Base-by-base conservation (phyloP, 768 basidiomycete genomes). In the Amanita fuliginea region DNA sequence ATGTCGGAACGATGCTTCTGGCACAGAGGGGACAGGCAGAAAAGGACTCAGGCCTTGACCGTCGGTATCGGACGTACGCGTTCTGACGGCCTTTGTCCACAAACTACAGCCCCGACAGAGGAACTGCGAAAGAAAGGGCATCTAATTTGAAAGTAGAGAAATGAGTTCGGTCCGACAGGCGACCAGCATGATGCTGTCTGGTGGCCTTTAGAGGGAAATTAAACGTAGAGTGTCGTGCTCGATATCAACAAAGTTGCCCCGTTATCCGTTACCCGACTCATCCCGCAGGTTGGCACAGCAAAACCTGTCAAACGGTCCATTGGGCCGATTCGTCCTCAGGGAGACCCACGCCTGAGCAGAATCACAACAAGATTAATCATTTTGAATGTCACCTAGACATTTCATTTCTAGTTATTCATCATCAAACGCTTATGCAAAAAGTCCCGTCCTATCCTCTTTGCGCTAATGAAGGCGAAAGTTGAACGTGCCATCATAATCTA, bases 381-480 rank as follows among this genome's bases (percentile, higher is more conserved):
- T 37, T 19, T 37, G 32, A 32, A 32, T 13, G 13, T 32, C 32
- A 40, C n/a, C 21, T 13, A 42, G 24, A 42, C 14, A 16, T 18
- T n/a, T 19, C 36, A 39, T 39, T n/a, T 16, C n/a, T 3, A 5
- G 37, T 39, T 9, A 18, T 39, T 39, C 10, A n/a, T n/a, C 24
- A 26, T 26, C n/a, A 42, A 13, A 19, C 2, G 36, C 40, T 46
- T 24, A 51, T 21, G 51, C 35, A 39, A 51, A 46, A 16, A 46
- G 30, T 6, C 51, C 43, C 16, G n/a, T 41, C 21, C 51, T 45
- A 34, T 51, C 51, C 28, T 51, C 51, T 21, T 45, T 46, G 51
- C 51, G 51, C 51, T 51, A 35, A 8, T 18, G 37, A 28, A 14
- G 35, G 19, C 39, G n/a, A 26, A 32, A 24, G 21, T 22, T 9